Evolutionary conservation across 306 rosid species (phyloP), one percentile per base, ranked within the genome.

Genomic region (Trifolium pratense): DNA sequence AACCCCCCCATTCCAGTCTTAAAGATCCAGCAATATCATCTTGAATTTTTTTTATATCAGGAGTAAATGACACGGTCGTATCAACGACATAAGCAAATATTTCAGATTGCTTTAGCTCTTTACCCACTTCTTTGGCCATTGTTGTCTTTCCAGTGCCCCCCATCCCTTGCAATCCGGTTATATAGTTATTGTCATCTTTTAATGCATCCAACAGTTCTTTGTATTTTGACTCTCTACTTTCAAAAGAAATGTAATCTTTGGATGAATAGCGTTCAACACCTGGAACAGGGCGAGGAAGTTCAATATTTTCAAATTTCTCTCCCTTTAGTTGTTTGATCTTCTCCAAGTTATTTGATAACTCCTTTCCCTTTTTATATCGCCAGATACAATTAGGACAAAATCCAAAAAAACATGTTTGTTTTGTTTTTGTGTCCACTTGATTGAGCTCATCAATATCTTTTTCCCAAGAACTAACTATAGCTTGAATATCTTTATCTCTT

Each of bases 71-170:
- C 2, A 75, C 70, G 5, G 39, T 62, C 1, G 52, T 13, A 56
- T 1, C n/a, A 3, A 76, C 4, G 0, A 57, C 80, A 11, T 18
- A 5, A 17, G 62, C 20, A n/a, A 16, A 80, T 5, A n/a, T 1
- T 39, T 31, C 32, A 0, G 6, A 40, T 1, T 43, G 6, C 26
- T 13, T 3, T 3, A 65, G 69, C 6, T 57, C 1, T 16, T 56
- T 56, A 0, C 74, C 69, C 3, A 71, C 69, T 66, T 32, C 8
- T 72, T 1, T 20, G 5, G 61, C 82, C 63, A 79, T 6, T 9
- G 74, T 71, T 0, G 82, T 43, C 45, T 72, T 79, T 0, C 81
- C 77, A 0, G 42, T 14, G 18, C 82, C 82, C 1, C 77, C 82
- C 52, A 71, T 31, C 51, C 77, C 81, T 49, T 49, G 56, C 56